Base-by-base conservation (phyloP, 495 filamentous ascomycete species). In the Hypoxylon cercidicola region DNA sequence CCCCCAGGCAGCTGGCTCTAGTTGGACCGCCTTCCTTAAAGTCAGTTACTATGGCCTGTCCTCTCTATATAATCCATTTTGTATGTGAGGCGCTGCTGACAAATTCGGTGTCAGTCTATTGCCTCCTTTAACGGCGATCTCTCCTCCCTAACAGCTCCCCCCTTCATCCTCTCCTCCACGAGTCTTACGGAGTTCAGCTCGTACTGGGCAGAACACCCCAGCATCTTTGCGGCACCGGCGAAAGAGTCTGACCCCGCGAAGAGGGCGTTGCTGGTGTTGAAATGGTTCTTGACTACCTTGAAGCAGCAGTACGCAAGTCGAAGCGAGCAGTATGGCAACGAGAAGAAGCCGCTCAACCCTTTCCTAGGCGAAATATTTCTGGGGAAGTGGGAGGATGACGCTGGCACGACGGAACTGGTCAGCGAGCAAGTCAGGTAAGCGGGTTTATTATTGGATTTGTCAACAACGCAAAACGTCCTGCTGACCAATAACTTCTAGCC, bases 61-160 rank as follows among this genome's bases (percentile, higher is more conserved):
- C 9, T 2, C 0, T 25, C 10, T 13, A 9, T 53, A 4, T 19
- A 9, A 56, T 23, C 47, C 7, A 8, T 25, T 35, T 32, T 32
- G 15, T 2, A 34, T 21, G 10, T 21, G 46, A 20, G 19, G 30
- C 18, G 18, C 13, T 21, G 21, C 61, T 68, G 30, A 62, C 37
- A 20, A 40, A 47, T 18, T 45, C 19, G 41, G 19, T 10, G 37
- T 8, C 44, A 96, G 92, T 96, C 93, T 23, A 93, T 99, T 70
- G 92, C 95, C 35, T 95, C 92, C 16, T 98, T 97, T 82, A 97
- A 92, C 78, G 95, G 96, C 69, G 95, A 99, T 70, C 87, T 99
- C 43, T 90, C 94, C 11, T 92, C 92, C 53, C 81, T 98, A 76
- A 97, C 95, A 30, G 94, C 95, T 18, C 95, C 95, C 35, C 92